Evolutionary conservation across 2,329 filamentous ascomycete genomes (phyloP), one percentile per base, ranked within the genome.

Genomic region (Plectosphaerella sp.): DNA sequence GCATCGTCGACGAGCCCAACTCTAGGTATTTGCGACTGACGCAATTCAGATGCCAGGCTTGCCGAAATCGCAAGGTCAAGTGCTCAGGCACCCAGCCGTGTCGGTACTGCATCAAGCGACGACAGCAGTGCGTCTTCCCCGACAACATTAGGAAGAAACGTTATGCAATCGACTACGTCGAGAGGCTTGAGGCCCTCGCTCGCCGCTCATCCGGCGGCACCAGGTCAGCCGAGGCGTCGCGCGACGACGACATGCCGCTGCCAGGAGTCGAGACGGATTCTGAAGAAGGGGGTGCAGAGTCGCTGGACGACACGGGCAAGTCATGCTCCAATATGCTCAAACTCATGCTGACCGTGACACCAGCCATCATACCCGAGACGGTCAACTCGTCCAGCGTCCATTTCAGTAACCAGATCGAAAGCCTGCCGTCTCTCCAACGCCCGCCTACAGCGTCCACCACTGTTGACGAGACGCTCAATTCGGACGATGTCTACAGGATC

Each of bases 61-160:
- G 55, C 24, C 43, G 55, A 5, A 50, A 54, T 16, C 52, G 52
- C 10, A 57, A 55, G 49, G 49, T 57, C 10, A 57, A 57, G 20
- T 57, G 55, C 49, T 53, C 55, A 16, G 55, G 55, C 22, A 45
- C 49, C 11, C 42, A 35, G 36, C 55, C 55, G 15, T 57, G 55
- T 48, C 28, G 43, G n/a, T 57, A 57, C 22, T 57, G 55, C 45
- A 51, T 14, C 45, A 53, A 50, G 24, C 49, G 52, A 5, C 39
- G 49, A 3, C 39, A 53, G n/a, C 42, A 47, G 20, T 56, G 54
- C 25, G 22, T 39, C 18, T 52, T 54, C 45, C 52, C 54, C n/a
- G 47, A 54, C 36, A 47, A 42, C 15, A 48, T 33, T 1, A 52
- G 54, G 54, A 54, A 52, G 50, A 47, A 53, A 37, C 49, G 52